These are phyloP conservation scores for Chlorociboria aeruginascens DNA, from an alignment of 495 filamentous ascomycete genomes.

Conservation along the genomic window DNA sequence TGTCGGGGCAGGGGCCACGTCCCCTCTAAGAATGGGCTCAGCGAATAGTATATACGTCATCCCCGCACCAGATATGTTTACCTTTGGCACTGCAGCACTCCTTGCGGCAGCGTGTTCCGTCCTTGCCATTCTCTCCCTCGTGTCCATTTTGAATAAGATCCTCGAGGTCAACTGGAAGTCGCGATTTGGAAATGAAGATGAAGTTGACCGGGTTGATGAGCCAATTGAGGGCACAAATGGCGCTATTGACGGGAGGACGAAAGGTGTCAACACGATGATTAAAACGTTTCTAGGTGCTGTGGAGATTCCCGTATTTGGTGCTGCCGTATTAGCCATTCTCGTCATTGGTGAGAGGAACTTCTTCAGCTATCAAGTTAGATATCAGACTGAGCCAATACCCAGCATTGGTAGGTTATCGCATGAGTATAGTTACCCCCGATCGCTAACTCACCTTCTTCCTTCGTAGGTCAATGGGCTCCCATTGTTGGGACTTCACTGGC, in stretches of 20 bases:
- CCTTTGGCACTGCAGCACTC: slow-evolving; percentile 41
- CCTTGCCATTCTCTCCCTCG: slow-evolving; percentile 42
- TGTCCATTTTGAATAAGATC: slow-evolving; percentile 49
- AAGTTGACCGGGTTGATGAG: slow-evolving; percentile 22
- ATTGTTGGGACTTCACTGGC: slow-evolving; percentile 41
- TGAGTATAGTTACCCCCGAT: background rate
- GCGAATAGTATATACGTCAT: slow-evolving; percentile 45
- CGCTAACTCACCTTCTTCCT: slow-evolving; percentile 5
- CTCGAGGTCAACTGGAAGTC: slow-evolving; percentile 42
- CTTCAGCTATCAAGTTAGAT: slow-evolving; percentile 33
- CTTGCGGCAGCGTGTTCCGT: slow-evolving; percentile 48
- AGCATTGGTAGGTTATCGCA: slow-evolving; percentile 35
- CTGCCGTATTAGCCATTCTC: slow-evolving; percentile 41
- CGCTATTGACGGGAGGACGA: slow-evolving; percentile 37
- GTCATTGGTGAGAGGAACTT: slow-evolving; percentile 47
- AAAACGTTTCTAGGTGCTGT: slow-evolving; percentile 32
- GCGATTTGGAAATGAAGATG: slow-evolving; percentile 20
- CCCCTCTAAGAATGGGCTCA: slow-evolving; percentile 34
- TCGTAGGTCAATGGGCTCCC: slow-evolving; percentile 41
- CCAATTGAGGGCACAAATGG: slow-evolving; percentile 41
- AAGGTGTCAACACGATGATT: slow-evolving; percentile 30
- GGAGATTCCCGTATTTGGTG: slow-evolving; percentile 41
- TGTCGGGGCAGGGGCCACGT: slow-evolving; percentile 28
- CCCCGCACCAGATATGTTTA: slow-evolving; percentile 34
- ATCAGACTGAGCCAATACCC: slow-evolving; percentile 42